These are phyloP conservation scores for Wickerhamiella vanderwaltii DNA, from an alignment of 805 yeast species.

Conservation along the genomic window DNA sequence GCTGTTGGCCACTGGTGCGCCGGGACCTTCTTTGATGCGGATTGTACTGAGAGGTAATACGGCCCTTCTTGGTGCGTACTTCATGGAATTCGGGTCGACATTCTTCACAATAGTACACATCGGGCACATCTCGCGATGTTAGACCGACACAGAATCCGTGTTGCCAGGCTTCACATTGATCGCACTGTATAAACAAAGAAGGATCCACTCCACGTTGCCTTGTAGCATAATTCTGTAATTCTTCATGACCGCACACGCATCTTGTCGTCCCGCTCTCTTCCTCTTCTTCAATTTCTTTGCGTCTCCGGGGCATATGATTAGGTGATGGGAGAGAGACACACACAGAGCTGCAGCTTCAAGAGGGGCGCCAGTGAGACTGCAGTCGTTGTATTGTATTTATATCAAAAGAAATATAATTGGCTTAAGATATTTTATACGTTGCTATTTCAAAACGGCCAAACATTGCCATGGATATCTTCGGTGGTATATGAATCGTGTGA, in stretches of 20 bases:
- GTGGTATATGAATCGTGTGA: conserved; percentile 8
- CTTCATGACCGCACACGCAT: conserved; percentile 44
- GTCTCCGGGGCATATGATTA: conserved; percentile 12
- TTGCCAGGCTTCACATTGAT: conserved; percentile 90
- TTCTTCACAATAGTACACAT: conserved; percentile 86
- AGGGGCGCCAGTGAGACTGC: too few species aligned
- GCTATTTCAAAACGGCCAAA: conserved; percentile 5
- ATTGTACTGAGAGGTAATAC: conserved; percentile 36
- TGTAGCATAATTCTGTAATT: conserved; percentile 27
- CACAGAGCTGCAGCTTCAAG: not conserved
- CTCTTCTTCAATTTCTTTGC: conserved; percentile 12
- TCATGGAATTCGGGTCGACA: conserved; percentile 80
- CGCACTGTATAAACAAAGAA: conserved; percentile 93
- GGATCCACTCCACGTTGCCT: conserved; percentile 56
- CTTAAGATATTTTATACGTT: too few species aligned
- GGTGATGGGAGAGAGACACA: not conserved
- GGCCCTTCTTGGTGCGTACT: conserved; percentile 30
- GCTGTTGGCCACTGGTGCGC: not conserved
- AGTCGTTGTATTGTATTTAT: too few species aligned
- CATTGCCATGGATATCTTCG: conserved; percentile 8
- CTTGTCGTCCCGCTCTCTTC: conserved; percentile 38
- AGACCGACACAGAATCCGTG: conserved; percentile 94
- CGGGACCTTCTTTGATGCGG: too few species aligned
- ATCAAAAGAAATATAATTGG: too few species aligned
- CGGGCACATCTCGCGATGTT: conserved; percentile 66